Base-by-base conservation (phyloP, 2,329 filamentous ascomycete species). In the Venturia nashicola region DNA sequence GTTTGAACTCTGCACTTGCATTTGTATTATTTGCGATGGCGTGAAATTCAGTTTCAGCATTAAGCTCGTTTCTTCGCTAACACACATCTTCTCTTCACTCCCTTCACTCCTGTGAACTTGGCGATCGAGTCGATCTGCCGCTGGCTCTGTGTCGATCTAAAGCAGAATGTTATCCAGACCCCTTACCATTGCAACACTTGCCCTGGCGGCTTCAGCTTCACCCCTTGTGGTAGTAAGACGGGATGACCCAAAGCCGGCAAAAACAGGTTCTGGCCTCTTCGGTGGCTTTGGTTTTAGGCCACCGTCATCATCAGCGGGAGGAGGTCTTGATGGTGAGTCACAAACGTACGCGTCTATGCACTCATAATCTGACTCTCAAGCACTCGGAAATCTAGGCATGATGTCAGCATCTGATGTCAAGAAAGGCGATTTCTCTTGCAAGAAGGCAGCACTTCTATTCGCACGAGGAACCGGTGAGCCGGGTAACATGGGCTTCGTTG, bases 401-500 rank as follows among this genome's bases (percentile, higher is more conserved):
- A 60, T 60, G 59, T n/a, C 59, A 16, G 3, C 36, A 14, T 60
- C 59, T 2, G 59, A 60, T n/a, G 8, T 60, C 18, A 60, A 60
- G 20, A 60, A 60, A 20, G 61, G 61, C 8, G 23, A 27, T 34
- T 60, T 60, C 23, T 11, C 20, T 1, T 63, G 61, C 51, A 63
- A 57, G 27, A 43, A 60, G 11, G 42, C 57, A 16, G 46, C 43
- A 18, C 63, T 65, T 3, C 34, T 65, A 9, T 65, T 65, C 34
- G 63, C 63, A 9, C 3, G 62, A 60, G 62, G 54, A 1, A 61
- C 62, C 3, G 51, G 39, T 3, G 63, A 65, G n/a, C 63, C 59
- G 4, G 63, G 63, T 23, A 65, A 65, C 12, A 61, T 65, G 60
- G 63, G 63, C 6, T 46, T 16, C 23, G 60, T 62, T 27, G 63